Evolutionary conservation across 129 eudicot genomes (phyloP).

Genomic region (Arctium minus): DNA sequence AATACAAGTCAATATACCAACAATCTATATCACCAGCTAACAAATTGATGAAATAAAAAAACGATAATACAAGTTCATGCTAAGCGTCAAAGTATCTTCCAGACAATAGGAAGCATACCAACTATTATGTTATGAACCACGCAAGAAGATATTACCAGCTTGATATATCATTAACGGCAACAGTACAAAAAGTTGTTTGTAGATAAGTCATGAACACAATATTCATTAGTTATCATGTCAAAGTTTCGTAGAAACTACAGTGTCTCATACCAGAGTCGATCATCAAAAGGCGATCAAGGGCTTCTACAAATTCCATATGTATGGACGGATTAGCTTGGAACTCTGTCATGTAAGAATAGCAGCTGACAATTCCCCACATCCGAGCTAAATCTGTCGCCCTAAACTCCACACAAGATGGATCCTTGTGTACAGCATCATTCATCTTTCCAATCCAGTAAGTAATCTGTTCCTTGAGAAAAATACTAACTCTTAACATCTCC

Average conservation of each 20-base stretch:
- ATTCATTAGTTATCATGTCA: neutral
- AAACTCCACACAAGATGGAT: constrained; percentile 25
- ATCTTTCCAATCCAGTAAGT: constrained; percentile 49
- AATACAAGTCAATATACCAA: no score
- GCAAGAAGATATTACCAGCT: no score
- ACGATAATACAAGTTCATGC: no score
- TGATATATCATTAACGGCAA: no score
- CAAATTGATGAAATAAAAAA: no score
- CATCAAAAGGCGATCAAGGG: constrained; percentile 61
- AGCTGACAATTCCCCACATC: constrained; percentile 69
- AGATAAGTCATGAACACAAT: neutral
- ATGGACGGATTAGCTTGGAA: constrained; percentile 38
- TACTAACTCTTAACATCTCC: constrained; percentile 25
- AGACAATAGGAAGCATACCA: no score
- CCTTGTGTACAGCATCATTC: constrained; percentile 30
- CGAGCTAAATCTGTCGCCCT: constrained; percentile 43
- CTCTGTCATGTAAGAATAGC: constrained; percentile 58
- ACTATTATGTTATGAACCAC: no score
- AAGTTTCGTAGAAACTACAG: neutral
- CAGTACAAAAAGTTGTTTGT: neutral
- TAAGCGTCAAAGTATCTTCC: no score
- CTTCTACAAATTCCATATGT: constrained; percentile 68
- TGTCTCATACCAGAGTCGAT: constrained; percentile 49
- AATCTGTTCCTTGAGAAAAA: constrained; percentile 33
- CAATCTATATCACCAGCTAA: no score